phyloP scores from a whole-genome alignment of 1,284 basidiomycete genomes.

The Naganishia sp. region DNA sequence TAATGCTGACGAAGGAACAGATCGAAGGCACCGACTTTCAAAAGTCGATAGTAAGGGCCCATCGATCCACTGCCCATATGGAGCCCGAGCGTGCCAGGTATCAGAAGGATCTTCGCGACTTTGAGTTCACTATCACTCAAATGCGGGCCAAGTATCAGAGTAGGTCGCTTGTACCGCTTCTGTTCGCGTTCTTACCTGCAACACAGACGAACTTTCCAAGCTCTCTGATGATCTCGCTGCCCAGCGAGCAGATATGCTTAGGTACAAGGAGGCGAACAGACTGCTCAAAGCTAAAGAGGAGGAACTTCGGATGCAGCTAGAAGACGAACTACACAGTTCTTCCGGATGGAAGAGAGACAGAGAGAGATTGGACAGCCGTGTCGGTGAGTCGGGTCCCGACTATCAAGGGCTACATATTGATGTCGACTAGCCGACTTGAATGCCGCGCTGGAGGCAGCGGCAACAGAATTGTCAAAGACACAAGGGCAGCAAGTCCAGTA shows the following conservation, averaged over 20 bases:
- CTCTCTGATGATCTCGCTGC: conserved; percentile 67
- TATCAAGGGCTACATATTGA: background rate
- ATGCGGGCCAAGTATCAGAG: conserved; percentile 81
- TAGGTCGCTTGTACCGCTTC: conserved; percentile 42
- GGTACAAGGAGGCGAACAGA: conserved; percentile 74
- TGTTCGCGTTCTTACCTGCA: background rate
- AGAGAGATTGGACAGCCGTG: conserved; percentile 78
- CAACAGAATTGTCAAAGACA: conserved; percentile 70
- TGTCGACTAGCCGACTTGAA: conserved; percentile 60
- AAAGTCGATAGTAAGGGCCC: background rate
- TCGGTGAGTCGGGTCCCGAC: conserved; percentile 45
- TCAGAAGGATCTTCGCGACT: conserved; percentile 71
- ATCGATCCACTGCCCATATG: conserved; percentile 25
- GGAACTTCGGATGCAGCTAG: conserved; percentile 70
- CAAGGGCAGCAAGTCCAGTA: conserved; percentile 78
- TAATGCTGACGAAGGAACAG: background rate
- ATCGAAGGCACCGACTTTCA: conserved; percentile 25
- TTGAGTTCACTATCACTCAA: conserved; percentile 73
- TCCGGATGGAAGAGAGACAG: conserved; percentile 82
- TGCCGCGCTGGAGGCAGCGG: conserved; percentile 74
- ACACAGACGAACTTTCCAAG: conserved; percentile 68
- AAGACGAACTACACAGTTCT: conserved; percentile 74
- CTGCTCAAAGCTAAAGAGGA: conserved; percentile 74
- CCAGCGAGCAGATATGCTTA: conserved; percentile 70
- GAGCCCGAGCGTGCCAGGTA: conserved; percentile 72